phyloP scores from a whole-genome alignment of 495 filamentous ascomycete genomes.

The Sordaria brevicollis region DNA sequence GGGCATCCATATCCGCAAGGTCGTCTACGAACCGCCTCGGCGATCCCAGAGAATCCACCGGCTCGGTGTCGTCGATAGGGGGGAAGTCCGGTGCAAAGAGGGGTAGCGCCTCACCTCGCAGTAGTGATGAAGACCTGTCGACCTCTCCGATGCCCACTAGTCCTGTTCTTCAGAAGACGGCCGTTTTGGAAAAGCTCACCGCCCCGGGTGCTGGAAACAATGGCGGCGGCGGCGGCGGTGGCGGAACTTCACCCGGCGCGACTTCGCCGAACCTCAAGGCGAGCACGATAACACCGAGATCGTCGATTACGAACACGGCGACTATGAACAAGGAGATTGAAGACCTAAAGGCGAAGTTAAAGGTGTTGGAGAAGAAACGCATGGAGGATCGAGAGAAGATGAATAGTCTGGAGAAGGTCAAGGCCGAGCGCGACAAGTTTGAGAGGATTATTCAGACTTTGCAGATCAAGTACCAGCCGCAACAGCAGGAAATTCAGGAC shows the following conservation, averaged over 20 bases:
- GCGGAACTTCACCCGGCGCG: constrained; percentile 15
- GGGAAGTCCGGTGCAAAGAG: constrained; percentile 24
- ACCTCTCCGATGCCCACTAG: constrained; percentile 35
- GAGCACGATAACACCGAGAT: constrained; percentile 2
- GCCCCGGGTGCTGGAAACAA: constrained; percentile 11
- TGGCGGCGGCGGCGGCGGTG: neutral
- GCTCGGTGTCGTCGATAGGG: constrained; percentile 28
- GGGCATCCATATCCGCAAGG: constrained; percentile 20
- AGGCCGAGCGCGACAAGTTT: constrained; percentile 75
- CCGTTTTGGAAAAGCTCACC: constrained; percentile 36
- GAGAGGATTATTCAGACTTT: constrained; percentile 86
- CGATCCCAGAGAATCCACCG: constrained; percentile 31
- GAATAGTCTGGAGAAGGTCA: constrained; percentile 64
- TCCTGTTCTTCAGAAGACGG: constrained; percentile 32
- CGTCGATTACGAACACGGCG: constrained; percentile 21
- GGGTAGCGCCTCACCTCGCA: constrained; percentile 24
- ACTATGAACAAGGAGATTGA: constrained; percentile 58
- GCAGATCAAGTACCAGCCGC: constrained; percentile 78
- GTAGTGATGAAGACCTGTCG: constrained; percentile 28
- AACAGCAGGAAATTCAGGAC: constrained; percentile 69
- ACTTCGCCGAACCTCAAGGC: constrained; percentile 21
- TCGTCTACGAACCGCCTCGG: constrained; percentile 22
- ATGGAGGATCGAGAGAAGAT: constrained; percentile 81
- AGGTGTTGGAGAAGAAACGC: constrained; percentile 71
- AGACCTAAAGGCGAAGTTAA: constrained; percentile 68